phyloP scores from a whole-genome alignment of 176 grass and related monocot genomes.

The Triticum dicoccoides region DNA sequence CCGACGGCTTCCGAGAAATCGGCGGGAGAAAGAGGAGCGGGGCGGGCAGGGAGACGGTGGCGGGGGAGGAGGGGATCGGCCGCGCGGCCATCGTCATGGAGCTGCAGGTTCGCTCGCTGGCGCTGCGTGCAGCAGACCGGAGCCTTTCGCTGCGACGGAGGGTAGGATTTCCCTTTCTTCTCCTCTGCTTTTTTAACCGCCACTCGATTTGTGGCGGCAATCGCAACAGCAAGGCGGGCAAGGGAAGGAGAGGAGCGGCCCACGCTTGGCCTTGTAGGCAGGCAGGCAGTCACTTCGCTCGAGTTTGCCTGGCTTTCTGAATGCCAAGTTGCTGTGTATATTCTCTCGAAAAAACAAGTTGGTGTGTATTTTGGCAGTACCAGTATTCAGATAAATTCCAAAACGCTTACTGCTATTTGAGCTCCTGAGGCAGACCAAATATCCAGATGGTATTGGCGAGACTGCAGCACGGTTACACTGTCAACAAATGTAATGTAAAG shows the following conservation, averaged over 20 bases:
- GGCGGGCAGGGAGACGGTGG: not conserved
- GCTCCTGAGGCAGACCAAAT: not conserved
- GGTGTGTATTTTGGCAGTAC: not conserved
- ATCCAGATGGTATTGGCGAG: not conserved
- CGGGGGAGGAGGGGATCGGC: not conserved
- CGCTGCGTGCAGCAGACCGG: constrained; percentile 22
- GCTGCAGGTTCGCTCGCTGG: not conserved
- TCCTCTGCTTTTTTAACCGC: constrained; percentile 19
- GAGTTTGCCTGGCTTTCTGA: not conserved
- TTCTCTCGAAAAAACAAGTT: not conserved
- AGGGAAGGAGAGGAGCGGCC: not conserved
- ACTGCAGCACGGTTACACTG: not conserved
- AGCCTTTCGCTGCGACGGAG: not conserved
- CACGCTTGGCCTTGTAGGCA: not conserved
- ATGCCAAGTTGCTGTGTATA: not conserved
- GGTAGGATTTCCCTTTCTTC: constrained; percentile 22
- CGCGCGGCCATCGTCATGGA: constrained; percentile 20
- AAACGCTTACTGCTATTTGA: not conserved
- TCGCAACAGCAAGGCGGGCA: constrained; percentile 23
- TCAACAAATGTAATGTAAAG: too few relatives aligned
- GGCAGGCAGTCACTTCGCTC: not conserved
- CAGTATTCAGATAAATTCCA: not conserved
- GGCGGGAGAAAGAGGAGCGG: not conserved
- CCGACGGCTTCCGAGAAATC: not conserved
- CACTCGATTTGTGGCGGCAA: constrained; percentile 48